Evolutionary conservation across 2,329 filamentous ascomycete species (phyloP).

Genomic region (Xylariaceae sp.): DNA sequence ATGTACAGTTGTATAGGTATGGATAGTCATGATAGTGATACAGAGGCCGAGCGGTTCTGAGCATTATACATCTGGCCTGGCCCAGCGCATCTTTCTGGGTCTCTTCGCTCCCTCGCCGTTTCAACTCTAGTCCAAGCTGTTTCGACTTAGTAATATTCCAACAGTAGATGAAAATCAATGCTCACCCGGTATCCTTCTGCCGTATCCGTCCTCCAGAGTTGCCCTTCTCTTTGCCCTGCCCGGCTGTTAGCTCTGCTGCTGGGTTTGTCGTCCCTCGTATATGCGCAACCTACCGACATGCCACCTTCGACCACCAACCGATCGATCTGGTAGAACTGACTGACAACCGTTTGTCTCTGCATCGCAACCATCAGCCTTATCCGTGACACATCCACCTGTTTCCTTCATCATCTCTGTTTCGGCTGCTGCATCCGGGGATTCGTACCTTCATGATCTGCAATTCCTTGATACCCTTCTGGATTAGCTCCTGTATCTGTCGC

Average conservation of each 20-base stretch:
- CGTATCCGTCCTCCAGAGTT: slow-evolving; percentile 63
- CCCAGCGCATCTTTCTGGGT: neutral
- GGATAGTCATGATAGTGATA: slow-evolving; percentile 16
- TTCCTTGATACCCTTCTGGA: slow-evolving; percentile 84
- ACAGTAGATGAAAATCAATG: slow-evolving; percentile 3
- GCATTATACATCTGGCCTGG: neutral
- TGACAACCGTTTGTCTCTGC: slow-evolving; percentile 91
- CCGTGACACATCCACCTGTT: neutral
- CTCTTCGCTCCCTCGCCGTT: neutral
- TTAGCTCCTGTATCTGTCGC: slow-evolving; percentile 76
- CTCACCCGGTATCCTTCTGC: slow-evolving; percentile 77
- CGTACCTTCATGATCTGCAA: slow-evolving; percentile 85
- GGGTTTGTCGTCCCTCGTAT: neutral
- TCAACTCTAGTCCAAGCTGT: slow-evolving; percentile 30
- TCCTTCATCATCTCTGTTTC: neutral
- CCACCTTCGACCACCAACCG: slow-evolving; percentile 87
- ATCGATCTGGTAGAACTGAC: slow-evolving; percentile 91
- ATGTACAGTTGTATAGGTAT: slow-evolving; percentile 16
- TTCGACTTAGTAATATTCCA: neutral
- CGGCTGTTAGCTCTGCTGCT: slow-evolving; percentile 5
- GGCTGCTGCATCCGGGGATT: neutral
- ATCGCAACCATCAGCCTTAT: slow-evolving; percentile 1
- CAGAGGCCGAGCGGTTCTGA: slow-evolving; percentile 6
- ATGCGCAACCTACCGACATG: slow-evolving; percentile 59
- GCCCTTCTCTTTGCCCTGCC: slow-evolving; percentile 66